Evolutionary conservation across 2,329 filamentous ascomycete genomes (phyloP).

Genomic region (Penicillium brasilianum): DNA sequence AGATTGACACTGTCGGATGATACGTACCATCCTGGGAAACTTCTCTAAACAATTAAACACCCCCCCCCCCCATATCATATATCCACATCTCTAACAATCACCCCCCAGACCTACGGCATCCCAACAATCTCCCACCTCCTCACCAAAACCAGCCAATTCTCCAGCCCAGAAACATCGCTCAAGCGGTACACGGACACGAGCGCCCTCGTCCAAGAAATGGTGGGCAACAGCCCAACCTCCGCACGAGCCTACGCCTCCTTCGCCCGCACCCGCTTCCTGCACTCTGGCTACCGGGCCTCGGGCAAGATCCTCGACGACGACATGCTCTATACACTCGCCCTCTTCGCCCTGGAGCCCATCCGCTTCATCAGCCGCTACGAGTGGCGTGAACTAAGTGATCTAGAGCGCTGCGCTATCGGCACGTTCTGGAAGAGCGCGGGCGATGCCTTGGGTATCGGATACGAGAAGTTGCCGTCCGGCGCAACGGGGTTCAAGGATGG

Average conservation of each 20-base stretch:
- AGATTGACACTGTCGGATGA: not conserved
- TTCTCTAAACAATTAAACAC: no score
- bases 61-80: no score
- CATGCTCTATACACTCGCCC: constrained; percentile 67
- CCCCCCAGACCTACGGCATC: constrained; percentile 60
- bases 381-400: constrained; percentile 69
- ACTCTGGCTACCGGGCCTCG: constrained; percentile 60
- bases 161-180: constrained; percentile 50
- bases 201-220: constrained; percentile 56
- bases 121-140: constrained; percentile 59
- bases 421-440: constrained; percentile 74
- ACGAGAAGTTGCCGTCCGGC: constrained; percentile 50
- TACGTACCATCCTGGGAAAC: no score
- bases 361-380: constrained; percentile 69
- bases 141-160: constrained; percentile 56
- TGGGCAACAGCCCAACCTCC: constrained; percentile 50
- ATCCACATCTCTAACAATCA: constrained; percentile 1
- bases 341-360: constrained; percentile 70
- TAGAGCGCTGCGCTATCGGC: constrained; percentile 71
- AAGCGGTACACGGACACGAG: constrained; percentile 61
- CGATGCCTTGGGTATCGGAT: constrained; percentile 69
- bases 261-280: constrained; percentile 68
- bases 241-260: constrained; percentile 57
- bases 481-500: constrained; percentile 54
- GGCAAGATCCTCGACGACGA: constrained; percentile 67